A percentile compares a stretch with the other conserved stretches of the same genome.
These are phyloP conservation scores for Microbotryum lychnidis-dioicae DNA, from an alignment of 1,284 basidiomycete genomes.

Conservation along the genomic window DNA sequence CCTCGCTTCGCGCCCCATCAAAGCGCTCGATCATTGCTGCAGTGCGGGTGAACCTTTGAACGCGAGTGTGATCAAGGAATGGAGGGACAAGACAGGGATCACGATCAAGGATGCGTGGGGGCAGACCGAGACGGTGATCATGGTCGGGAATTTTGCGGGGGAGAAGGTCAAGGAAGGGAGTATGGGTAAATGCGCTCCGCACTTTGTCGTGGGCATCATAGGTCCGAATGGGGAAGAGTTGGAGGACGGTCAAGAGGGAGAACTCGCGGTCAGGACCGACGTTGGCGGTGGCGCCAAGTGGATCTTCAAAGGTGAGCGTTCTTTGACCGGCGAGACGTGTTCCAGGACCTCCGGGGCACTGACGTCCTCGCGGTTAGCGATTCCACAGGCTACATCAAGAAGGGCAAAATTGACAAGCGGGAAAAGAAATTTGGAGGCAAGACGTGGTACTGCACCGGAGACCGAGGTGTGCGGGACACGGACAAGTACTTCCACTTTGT, in stretches of 20 bases:
- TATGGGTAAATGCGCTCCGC: constrained; percentile 27
- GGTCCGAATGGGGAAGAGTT: constrained; percentile 16
- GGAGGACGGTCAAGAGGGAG: constrained; percentile 19
- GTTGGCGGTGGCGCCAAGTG: constrained; percentile 15
- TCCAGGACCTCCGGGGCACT: too few relatives aligned
- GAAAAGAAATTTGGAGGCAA: constrained; percentile 16
- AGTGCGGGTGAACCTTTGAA: constrained; percentile 30
- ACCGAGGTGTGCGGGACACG: constrained; percentile 16
- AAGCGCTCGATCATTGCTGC: constrained; percentile 16
- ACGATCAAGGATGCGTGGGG: constrained; percentile 27
- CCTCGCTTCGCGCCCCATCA: constrained; percentile 4
- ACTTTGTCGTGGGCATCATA: constrained; percentile 20
- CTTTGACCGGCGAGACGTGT: not conserved
- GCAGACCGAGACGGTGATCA: constrained; percentile 20
- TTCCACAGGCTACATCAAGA: constrained; percentile 24
- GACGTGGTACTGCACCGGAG: constrained; percentile 28
- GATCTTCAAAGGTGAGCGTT: constrained; percentile 29
- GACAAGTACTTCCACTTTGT: constrained; percentile 30
- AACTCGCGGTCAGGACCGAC: constrained; percentile 20
- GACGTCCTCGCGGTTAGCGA: not conserved
- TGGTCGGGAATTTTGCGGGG: constrained; percentile 21
- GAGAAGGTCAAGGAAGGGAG: constrained; percentile 12
- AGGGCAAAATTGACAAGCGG: constrained; percentile 27
- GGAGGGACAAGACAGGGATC: constrained; percentile 9
- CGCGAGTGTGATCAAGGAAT: constrained; percentile 20